Evolutionary conservation across 2,329 filamentous ascomycete genomes (phyloP).

Genomic region (Xylaria sp.): DNA sequence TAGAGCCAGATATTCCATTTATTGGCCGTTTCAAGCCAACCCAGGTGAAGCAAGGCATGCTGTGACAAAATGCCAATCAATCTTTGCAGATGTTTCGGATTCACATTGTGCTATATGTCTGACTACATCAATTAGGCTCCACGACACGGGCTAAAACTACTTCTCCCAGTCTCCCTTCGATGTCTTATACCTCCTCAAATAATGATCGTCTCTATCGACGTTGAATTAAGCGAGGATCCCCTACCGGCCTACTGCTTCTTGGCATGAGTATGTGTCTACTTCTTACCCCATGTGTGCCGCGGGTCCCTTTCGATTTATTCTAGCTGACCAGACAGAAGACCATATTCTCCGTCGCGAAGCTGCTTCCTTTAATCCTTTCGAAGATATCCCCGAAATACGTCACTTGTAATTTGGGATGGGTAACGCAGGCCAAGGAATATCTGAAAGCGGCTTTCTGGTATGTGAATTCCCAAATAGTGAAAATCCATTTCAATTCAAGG

Average conservation of each 20-base stretch:
- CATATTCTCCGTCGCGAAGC: not conserved
- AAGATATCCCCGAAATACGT: not conserved
- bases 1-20: not conserved
- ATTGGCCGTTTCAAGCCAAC: not conserved
- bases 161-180: not conserved
- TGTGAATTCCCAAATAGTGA: slow-evolving; percentile 4
- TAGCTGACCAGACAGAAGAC: not conserved
- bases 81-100: not conserved
- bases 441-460: slow-evolving; percentile 34
- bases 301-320: not conserved
- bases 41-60: slow-evolving; percentile 5
- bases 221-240: not conserved
- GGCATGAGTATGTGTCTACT: not conserved
- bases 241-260: not conserved
- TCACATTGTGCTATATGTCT: not conserved
- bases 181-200: not conserved
- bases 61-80: not conserved
- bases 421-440: slow-evolving; percentile 39
- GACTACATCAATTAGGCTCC: not conserved
- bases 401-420: slow-evolving; percentile 8
- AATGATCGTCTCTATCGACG: not conserved
- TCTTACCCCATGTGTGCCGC: not conserved
- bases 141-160: not conserved
- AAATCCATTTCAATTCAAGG: not conserved
- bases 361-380: not conserved